phyloP scores from a whole-genome alignment of 805 yeast genomes.

The Wickerhamiella alocasiicola region DNA sequence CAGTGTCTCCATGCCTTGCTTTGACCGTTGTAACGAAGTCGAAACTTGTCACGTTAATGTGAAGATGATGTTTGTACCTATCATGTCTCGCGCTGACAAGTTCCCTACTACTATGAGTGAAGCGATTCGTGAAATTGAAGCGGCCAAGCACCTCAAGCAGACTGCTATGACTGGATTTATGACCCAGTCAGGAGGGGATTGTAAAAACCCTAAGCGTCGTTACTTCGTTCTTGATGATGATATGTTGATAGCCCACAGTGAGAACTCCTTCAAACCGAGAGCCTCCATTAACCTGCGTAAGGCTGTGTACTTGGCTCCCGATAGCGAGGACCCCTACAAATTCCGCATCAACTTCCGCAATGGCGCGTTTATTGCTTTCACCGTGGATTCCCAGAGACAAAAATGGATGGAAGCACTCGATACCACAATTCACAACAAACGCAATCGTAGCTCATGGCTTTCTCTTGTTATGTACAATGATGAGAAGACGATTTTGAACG shows the following conservation, averaged over 20 bases:
- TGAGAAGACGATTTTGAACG: no score
- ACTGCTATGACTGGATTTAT: constrained; percentile 47
- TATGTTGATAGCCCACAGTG: constrained; percentile 65
- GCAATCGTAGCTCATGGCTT: constrained; percentile 12
- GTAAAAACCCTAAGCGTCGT: constrained; percentile 59
- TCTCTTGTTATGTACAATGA: constrained; percentile 8
- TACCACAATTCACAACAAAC: constrained; percentile 8
- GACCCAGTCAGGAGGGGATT: constrained; percentile 88
- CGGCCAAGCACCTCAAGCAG: constrained; percentile 25
- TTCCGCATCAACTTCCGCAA: constrained; percentile 38
- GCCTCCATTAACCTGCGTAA: constrained; percentile 66
- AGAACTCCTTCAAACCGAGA: constrained; percentile 50
- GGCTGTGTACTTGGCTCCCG: constrained; percentile 40
- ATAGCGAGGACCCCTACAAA: constrained; percentile 27
- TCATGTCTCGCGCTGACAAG: constrained; percentile 36
- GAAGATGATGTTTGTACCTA: constrained; percentile 48
- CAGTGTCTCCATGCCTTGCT: background rate
- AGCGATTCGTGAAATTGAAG: constrained; percentile 24
- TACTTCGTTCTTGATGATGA: constrained; percentile 63
- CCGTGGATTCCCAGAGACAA: constrained; percentile 49
- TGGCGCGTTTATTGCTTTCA: constrained; percentile 62
- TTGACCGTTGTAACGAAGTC: background rate
- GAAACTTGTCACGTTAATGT: constrained; percentile 39
- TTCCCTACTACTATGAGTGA: constrained; percentile 46
- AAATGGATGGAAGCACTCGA: constrained; percentile 40